Conservation (phyloP, 2,329 filamentous ascomycete species). For the Talaromyces albobiverticillius region DNA sequence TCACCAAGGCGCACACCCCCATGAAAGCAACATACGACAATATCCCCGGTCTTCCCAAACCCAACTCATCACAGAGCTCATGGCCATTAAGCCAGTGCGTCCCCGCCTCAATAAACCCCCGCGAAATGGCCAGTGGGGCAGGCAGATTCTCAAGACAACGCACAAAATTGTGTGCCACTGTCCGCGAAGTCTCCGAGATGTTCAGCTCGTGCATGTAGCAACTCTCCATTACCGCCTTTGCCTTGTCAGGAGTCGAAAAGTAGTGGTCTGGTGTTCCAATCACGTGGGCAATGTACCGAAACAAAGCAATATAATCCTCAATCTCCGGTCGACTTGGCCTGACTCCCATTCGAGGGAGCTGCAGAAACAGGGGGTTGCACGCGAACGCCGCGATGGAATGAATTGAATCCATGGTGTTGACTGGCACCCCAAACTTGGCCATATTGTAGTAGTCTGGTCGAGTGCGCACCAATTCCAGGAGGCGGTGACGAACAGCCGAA, state of each 20-base stretch:
- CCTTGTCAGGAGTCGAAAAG: constrained; percentile 55
- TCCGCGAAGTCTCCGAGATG: constrained; percentile 32
- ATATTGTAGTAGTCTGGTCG: constrained; percentile 61
- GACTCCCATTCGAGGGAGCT: constrained; percentile 68
- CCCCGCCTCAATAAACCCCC: constrained; percentile 34
- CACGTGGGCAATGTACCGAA: constrained; percentile 68
- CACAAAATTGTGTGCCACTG: constrained; percentile 40
- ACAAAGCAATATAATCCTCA: constrained; percentile 67
- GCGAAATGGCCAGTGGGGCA: constrained; percentile 33
- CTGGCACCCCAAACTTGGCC: constrained; percentile 58
- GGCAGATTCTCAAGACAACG: constrained; percentile 35
- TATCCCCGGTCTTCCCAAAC: constrained; percentile 29
- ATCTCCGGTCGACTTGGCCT: constrained; percentile 59
- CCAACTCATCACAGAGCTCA: constrained; percentile 35
- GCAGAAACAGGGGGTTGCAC: constrained; percentile 62
- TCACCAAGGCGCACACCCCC: constrained; percentile 30
- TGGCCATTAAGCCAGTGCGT: constrained; percentile 40
- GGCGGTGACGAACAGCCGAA: constrained; percentile 62
- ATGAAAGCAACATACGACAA: constrained; percentile 17
- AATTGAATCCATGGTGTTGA: constrained; percentile 71
- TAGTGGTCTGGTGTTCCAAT: constrained; percentile 63
- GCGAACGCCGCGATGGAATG: constrained; percentile 69
- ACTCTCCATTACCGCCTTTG: constrained; percentile 61
- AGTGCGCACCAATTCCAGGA: constrained; percentile 54
- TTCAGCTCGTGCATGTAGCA: constrained; percentile 29